Conservation (phyloP, 2,329 filamentous ascomycete species). For the Monosporascus cannonballus region DNA sequence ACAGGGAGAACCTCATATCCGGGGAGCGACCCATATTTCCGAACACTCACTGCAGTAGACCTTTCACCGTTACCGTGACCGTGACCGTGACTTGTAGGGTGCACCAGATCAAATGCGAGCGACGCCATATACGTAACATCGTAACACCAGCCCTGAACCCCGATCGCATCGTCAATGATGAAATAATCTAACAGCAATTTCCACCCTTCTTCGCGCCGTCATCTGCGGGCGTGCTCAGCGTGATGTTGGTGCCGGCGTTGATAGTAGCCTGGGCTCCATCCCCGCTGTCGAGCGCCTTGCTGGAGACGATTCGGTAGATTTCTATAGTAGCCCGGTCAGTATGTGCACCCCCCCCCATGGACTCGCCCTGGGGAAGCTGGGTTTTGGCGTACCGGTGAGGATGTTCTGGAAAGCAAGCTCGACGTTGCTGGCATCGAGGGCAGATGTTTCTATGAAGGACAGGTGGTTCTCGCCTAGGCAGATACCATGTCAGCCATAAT, state of each 20-base stretch:
- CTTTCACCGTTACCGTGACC: not conserved
- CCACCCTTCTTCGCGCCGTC: slow-evolving; percentile 68
- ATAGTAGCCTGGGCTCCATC: slow-evolving; percentile 76
- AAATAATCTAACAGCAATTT: slow-evolving; percentile 65
- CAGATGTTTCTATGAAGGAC: slow-evolving; percentile 98
- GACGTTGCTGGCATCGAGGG: slow-evolving; percentile 97
- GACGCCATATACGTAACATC: slow-evolving; percentile 31
- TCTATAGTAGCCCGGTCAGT: slow-evolving; percentile 47
- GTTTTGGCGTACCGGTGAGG: slow-evolving; percentile 68
- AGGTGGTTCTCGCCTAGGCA: slow-evolving; percentile 85
- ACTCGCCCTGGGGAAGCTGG: slow-evolving; percentile 5
- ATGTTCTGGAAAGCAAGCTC: slow-evolving; percentile 99
- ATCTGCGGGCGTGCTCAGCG: slow-evolving; percentile 80
- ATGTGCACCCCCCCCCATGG: slow-evolving; percentile 4
- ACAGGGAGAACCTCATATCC: slow-evolving; percentile 15
- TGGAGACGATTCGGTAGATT: slow-evolving; percentile 98
- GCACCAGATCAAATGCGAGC: slow-evolving; percentile 16
- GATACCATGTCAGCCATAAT: slow-evolving; percentile 21
- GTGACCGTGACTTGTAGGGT: slow-evolving; percentile 6
- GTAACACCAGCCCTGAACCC: slow-evolving; percentile 26
- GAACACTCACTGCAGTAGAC: slow-evolving; percentile 14
- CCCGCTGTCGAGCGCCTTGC: slow-evolving; percentile 90
- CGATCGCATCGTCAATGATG: slow-evolving; percentile 19
- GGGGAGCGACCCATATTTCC: slow-evolving; percentile 19
- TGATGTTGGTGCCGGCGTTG: slow-evolving; percentile 74